phyloP scores from a whole-genome alignment of 768 basidiomycete genomes.

The Sarcodon sp. region DNA sequence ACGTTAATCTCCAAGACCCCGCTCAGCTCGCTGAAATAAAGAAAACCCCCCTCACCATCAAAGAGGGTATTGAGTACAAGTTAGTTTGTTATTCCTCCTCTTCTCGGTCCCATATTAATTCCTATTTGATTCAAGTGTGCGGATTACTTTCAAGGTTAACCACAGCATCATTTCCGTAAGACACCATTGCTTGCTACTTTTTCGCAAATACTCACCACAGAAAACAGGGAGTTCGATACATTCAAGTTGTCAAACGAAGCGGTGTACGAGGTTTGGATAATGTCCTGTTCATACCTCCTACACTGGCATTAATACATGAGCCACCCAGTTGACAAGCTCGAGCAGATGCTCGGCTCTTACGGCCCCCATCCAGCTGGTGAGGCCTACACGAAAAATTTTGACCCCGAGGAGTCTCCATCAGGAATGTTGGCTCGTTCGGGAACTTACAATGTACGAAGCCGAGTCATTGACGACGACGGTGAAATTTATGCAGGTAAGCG shows the following conservation, averaged over 20 bases:
- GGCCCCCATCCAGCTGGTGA: constrained; percentile 56
- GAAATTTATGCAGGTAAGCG: constrained; percentile 63
- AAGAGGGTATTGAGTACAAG: constrained; percentile 87
- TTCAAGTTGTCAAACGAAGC: constrained; percentile 78
- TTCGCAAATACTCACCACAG: not conserved
- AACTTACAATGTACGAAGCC: constrained; percentile 63
- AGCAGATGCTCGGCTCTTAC: constrained; percentile 93
- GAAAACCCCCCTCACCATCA: constrained; percentile 70
- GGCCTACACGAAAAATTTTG: constrained; percentile 67
- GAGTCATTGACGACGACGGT: constrained; percentile 82
- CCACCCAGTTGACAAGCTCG: constrained; percentile 72
- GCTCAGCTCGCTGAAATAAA: constrained; percentile 40
- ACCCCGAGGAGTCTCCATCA: constrained; percentile 50
- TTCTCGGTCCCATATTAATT: not conserved
- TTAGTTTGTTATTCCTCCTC: constrained; percentile 19
- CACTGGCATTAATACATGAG: not conserved
- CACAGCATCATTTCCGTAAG: constrained; percentile 77
- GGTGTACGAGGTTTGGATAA: constrained; percentile 50
- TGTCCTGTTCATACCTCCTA: constrained; percentile 1
- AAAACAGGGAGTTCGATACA: constrained; percentile 63
- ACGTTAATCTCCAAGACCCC: constrained; percentile 50
- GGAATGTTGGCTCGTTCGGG: constrained; percentile 81
- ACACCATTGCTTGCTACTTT: not conserved
- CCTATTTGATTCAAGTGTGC: constrained; percentile 37
- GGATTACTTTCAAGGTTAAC: constrained; percentile 78